phyloP scores from a whole-genome alignment of 2,329 filamentous ascomycete genomes.

The Zalaria obscura region DNA sequence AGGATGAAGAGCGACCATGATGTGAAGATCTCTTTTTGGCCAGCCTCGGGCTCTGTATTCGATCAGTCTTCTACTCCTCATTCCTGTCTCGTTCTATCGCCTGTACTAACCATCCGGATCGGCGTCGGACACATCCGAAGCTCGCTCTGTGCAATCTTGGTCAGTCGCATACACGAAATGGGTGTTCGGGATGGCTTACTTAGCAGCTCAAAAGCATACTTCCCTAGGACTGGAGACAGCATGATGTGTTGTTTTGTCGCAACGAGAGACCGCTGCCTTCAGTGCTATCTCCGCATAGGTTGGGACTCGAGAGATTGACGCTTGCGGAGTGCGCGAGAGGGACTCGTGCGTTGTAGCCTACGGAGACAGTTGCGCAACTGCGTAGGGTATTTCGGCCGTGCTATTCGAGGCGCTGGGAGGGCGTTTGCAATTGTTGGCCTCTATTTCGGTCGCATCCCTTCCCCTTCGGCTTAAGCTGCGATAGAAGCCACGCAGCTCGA shows the following conservation, averaged over 20 bases:
- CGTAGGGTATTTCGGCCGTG: too few relatives aligned
- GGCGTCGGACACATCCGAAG: conserved; percentile 25
- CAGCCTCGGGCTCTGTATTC: conserved; percentile 54
- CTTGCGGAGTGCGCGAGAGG: too few relatives aligned
- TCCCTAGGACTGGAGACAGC: conserved; percentile 4
- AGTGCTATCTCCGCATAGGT: not conserved
- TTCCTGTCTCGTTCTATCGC: too few relatives aligned
- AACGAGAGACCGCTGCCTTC: conserved; percentile 4
- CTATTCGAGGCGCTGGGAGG: too few relatives aligned
- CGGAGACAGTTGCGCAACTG: too few relatives aligned
- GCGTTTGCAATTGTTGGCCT: too few relatives aligned
- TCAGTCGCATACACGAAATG: not conserved
- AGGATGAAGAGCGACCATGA: conserved; percentile 97
- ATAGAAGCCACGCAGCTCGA: too few relatives aligned
- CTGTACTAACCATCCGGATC: conserved; percentile 26
- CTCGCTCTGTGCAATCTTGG: conserved; percentile 19
- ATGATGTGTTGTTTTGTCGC: conserved; percentile 1
- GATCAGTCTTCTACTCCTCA: not conserved
- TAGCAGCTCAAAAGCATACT: conserved; percentile 14
- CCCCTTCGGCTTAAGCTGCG: too few relatives aligned
- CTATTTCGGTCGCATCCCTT: too few relatives aligned
- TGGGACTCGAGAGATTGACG: too few relatives aligned
- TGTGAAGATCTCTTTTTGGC: conserved; percentile 84
- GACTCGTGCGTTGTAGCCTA: too few relatives aligned
- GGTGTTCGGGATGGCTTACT: conserved; percentile 15